A percentile compares a stretch with the other conserved stretches of the same genome.
Conservation (phyloP, 176 grass and related monocot genomes). For the Musa itinerans region DNA sequence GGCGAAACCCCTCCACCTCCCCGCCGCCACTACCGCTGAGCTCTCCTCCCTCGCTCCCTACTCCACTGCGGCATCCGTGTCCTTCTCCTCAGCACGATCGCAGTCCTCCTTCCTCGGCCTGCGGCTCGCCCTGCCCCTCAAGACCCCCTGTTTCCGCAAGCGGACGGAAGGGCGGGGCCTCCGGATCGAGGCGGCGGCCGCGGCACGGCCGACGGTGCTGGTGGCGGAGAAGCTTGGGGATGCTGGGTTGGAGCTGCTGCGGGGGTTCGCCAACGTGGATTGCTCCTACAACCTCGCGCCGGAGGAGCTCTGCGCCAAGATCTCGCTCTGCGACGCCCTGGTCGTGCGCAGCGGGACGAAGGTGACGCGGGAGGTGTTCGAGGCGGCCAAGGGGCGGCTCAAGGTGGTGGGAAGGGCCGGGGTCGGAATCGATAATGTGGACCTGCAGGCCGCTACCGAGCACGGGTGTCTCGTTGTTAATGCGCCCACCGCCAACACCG, state of each 20-base stretch:
- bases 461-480: background rate
- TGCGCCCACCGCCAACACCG: conserved; percentile 6
- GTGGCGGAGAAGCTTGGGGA: conserved; percentile 6
- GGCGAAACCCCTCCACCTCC: background rate
- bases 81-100: background rate
- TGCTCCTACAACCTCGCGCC: conserved; percentile 1
- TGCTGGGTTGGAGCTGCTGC: background rate
- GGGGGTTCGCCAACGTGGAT: background rate
- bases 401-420: conserved; percentile 4
- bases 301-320: conserved; percentile 4
- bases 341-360: conserved; percentile 4
- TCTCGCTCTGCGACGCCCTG: conserved; percentile 1
- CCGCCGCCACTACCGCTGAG: background rate
- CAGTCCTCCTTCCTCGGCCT: conserved; percentile 4
- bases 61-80: background rate
- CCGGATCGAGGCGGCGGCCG: background rate
- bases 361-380: conserved; percentile 7
- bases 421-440: conserved; percentile 7
- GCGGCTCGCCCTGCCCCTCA: background rate
- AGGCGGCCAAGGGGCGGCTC: conserved; percentile 4
- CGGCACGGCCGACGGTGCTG: background rate
- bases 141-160: background rate
- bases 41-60: background rate
- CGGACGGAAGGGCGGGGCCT: background rate
- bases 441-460: conserved; percentile 7